A percentile compares a stretch with the other conserved stretches of the same genome.
phyloP scores from a whole-genome alignment of 495 filamentous ascomycete species.

The Trichoderma orchidacearum region DNA sequence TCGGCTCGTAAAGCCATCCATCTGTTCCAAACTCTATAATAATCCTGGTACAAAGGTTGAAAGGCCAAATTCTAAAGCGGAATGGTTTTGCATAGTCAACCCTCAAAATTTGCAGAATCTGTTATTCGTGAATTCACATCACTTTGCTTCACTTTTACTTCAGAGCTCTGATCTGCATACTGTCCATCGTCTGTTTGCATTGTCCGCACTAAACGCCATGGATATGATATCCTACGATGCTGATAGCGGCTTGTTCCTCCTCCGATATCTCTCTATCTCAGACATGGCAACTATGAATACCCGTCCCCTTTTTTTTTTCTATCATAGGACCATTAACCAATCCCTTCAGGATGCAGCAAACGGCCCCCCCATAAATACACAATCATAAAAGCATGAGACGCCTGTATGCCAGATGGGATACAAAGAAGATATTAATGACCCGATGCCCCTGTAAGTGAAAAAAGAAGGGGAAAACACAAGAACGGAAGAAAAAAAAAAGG shows the following conservation, averaged over 20 bases:
- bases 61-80: no score
- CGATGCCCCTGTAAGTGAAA: not conserved
- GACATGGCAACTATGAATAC: not conserved
- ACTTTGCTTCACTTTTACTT: not conserved
- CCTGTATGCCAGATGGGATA: not conserved
- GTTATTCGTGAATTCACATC: not conserved
- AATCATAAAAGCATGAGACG: not conserved
- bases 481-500: not conserved
- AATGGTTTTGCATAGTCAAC: no score
- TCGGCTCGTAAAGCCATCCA: no score
- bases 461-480: not conserved
- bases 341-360: no score
- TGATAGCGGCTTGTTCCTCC: not conserved
- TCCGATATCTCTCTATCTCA: not conserved
- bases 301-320: not conserved
- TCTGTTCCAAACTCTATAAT: no score
- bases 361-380: not conserved
- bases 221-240: not conserved
- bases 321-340: not conserved
- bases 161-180: not conserved
- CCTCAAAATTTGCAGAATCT: no score
- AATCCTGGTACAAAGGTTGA: no score
- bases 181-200: not conserved
- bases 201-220: not conserved
- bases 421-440: constrained; percentile 1